Percentiles rank a stretch among this genome's conserved stretches.
These are phyloP conservation scores for Termitomyces sp. DNA, from an alignment of 768 basidiomycete genomes.

Conservation along the genomic window DNA sequence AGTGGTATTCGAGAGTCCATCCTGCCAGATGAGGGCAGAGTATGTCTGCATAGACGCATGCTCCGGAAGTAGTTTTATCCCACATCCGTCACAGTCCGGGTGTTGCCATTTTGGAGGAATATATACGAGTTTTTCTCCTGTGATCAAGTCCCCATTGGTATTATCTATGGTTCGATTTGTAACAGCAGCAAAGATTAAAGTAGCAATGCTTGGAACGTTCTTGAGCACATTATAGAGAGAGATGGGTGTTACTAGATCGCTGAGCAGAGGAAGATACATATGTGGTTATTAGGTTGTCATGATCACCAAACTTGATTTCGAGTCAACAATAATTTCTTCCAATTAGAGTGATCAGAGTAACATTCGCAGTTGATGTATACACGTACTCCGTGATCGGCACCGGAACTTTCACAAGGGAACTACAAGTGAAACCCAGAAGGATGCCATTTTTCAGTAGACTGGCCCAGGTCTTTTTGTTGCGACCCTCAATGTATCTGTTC, in stretches of 20 bases:
- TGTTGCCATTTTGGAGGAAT: conserved; percentile 18
- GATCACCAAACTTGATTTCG: neutral
- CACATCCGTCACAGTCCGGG: conserved; percentile 14
- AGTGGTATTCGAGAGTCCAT: neutral
- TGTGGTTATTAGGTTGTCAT: neutral
- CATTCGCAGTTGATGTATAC: no score
- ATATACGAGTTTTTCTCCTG: conserved; percentile 16
- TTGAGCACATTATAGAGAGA: neutral
- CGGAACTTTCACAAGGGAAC: no score
- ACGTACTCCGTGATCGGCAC: no score
- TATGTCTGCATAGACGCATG: conserved; percentile 18
- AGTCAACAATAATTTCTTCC: no score
- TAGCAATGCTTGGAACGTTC: neutral
- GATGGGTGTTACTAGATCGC: neutral
- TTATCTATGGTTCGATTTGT: conserved; percentile 24
- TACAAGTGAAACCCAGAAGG: no score
- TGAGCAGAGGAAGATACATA: no score
- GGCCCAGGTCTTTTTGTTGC: no score
- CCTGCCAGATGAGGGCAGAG: conserved; percentile 16
- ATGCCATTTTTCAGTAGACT: no score
- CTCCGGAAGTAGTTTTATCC: conserved; percentile 9
- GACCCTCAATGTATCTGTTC: no score
- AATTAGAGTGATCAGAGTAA: no score
- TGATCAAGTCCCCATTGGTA: conserved; percentile 18
- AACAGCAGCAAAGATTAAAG: neutral